These are phyloP conservation scores for Talaromyces pinophilus DNA, from an alignment of 2,329 filamentous ascomycete species.

Conservation along the genomic window DNA sequence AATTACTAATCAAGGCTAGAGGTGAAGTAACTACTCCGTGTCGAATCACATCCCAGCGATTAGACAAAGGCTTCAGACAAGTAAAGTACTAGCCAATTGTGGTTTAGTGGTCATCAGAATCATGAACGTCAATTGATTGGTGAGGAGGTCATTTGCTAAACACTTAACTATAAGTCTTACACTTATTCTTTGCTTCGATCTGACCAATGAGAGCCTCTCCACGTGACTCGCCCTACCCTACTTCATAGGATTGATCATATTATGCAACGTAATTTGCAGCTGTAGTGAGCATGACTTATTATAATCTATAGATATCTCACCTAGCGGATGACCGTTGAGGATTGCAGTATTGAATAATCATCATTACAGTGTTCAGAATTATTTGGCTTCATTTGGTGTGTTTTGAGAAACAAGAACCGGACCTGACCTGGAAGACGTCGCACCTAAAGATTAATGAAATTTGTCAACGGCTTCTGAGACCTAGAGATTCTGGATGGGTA, in stretches of 20 bases:
- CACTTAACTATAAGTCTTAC: neutral
- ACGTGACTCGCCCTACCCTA: neutral
- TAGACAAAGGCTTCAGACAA: neutral
- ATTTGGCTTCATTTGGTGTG: neutral
- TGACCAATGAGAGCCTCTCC: neutral
- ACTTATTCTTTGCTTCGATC: neutral
- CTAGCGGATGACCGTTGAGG: neutral
- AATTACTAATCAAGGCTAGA: neutral
- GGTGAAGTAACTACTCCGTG: neutral
- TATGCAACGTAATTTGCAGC: neutral
- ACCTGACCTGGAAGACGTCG: neutral
- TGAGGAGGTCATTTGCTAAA: neutral
- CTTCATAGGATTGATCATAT: neutral
- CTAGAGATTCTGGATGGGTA: neutral
- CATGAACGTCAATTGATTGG: neutral
- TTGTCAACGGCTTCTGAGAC: neutral
- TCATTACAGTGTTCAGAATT: neutral
- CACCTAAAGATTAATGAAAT: neutral
- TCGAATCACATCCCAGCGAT: neutral
- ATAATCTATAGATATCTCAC: neutral
- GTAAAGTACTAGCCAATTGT: neutral
- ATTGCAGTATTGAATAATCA: neutral
- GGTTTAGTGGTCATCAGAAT: neutral
- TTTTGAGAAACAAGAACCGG: neutral
- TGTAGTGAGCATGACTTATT: neutral